Percentiles rank a stretch among this genome's conserved stretches.
Conservation (phyloP, 2,329 filamentous ascomycete species). For the Ceratocystis alfenasii region DNA sequence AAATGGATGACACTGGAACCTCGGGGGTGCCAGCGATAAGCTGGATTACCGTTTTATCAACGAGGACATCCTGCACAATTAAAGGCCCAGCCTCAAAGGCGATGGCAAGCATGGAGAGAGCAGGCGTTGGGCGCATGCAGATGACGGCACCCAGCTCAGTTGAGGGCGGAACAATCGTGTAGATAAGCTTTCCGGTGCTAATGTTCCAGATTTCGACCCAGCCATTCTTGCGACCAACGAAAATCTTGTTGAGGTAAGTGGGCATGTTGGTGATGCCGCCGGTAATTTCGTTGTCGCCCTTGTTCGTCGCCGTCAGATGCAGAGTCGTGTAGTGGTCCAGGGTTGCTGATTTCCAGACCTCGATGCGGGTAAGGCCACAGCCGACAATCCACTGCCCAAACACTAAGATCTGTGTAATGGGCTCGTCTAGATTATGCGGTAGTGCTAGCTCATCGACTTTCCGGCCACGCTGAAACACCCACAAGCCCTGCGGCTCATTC, state of each 20-base stretch:
- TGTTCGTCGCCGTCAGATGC: slow-evolving; percentile 43
- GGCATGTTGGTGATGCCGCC: slow-evolving; percentile 78
- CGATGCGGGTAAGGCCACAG: slow-evolving; percentile 60
- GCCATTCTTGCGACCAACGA: slow-evolving; percentile 76
- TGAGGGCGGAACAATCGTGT: slow-evolving; percentile 70
- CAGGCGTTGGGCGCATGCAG: slow-evolving; percentile 71
- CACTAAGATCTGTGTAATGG: slow-evolving; percentile 63
- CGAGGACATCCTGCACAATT: slow-evolving; percentile 68
- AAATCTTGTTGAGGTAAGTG: slow-evolving; percentile 91
- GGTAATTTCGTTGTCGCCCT: slow-evolving; percentile 56
- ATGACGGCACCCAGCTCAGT: slow-evolving; percentile 69
- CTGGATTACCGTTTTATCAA: slow-evolving; percentile 59
- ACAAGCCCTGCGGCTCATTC: slow-evolving; percentile 54
- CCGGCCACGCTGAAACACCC: slow-evolving; percentile 86
- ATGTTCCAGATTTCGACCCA: slow-evolving; percentile 96
- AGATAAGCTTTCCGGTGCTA: slow-evolving; percentile 79
- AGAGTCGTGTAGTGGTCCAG: slow-evolving; percentile 87
- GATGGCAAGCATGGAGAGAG: slow-evolving; percentile 74
- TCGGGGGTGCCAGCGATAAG: slow-evolving; percentile 55
- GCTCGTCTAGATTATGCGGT: slow-evolving; percentile 53
- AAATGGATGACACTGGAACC: slow-evolving; percentile 64
- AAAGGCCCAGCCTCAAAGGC: slow-evolving; percentile 72
- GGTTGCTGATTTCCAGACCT: slow-evolving; percentile 77
- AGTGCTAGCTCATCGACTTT: slow-evolving; percentile 63
- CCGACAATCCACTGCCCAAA: slow-evolving; percentile 89